Percentiles rank a stretch among this genome's conserved stretches.
phyloP scores from a whole-genome alignment of 768 basidiomycete genomes.

The Boletus rex-veris region DNA sequence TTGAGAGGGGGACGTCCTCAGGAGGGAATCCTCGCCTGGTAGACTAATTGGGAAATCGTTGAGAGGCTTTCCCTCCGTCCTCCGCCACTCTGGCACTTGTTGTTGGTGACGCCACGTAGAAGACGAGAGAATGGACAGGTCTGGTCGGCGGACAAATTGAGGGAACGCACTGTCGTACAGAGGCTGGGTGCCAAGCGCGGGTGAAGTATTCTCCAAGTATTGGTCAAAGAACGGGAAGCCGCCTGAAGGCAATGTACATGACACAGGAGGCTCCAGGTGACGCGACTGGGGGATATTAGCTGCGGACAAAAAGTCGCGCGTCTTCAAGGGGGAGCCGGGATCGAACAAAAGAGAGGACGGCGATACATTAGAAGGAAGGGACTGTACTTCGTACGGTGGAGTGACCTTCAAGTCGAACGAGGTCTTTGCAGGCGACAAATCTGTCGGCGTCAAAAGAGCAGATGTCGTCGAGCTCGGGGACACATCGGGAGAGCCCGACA shows the following conservation, averaged over 20 bases:
- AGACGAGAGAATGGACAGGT: constrained; percentile 11
- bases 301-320: constrained; percentile 30
- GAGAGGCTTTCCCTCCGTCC: constrained; percentile 31
- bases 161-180: constrained; percentile 33
- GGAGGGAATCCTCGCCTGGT: constrained; percentile 26
- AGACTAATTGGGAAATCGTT: constrained; percentile 24
- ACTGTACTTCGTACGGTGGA: constrained; percentile 47
- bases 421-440: constrained; percentile 60
- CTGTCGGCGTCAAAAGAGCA: constrained; percentile 69
- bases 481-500: constrained; percentile 60
- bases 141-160: constrained; percentile 21
- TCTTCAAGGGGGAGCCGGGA: constrained; percentile 37
- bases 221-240: constrained; percentile 50
- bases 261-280: constrained; percentile 16
- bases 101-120: constrained; percentile 27
- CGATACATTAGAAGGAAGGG: constrained; percentile 24
- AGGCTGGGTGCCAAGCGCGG: constrained; percentile 36
- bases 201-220: constrained; percentile 43
- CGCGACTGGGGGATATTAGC: constrained; percentile 25
- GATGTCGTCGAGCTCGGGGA: constrained; percentile 72
- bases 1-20: constrained; percentile 30
- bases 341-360: constrained; percentile 44
- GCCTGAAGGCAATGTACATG: constrained; percentile 21
- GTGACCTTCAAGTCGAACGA: constrained; percentile 56
- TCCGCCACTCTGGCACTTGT: constrained; percentile 42